Percentiles rank a stretch among this genome's conserved stretches.
Conservation (phyloP, 768 basidiomycete species). For the Pisolithus microcarpus region DNA sequence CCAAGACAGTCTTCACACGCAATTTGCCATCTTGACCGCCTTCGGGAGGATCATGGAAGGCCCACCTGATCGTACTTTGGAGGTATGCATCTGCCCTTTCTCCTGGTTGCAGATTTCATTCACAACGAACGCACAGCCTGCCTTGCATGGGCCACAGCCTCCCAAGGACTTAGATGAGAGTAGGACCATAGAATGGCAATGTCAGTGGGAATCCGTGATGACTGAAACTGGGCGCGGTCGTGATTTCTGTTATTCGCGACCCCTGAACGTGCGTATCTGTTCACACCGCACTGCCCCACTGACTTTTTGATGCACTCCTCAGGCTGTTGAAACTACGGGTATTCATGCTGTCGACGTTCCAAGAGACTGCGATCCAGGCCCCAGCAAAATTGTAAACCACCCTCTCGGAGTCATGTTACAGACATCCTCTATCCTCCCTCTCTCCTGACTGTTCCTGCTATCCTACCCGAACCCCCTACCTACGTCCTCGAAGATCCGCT, state of each 20-base stretch:
- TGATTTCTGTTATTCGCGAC: conserved; percentile 3
- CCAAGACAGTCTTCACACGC: not conserved
- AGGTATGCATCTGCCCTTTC: not conserved
- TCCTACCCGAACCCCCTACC: conserved; percentile 15
- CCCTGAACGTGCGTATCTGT: conserved; percentile 3
- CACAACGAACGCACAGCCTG: not conserved
- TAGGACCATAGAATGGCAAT: not conserved
- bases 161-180: not conserved
- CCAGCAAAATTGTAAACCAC: conserved; percentile 1
- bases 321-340: conserved; percentile 6
- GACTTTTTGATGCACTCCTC: conserved; percentile 3
- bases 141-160: not conserved
- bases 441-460: conserved; percentile 6
- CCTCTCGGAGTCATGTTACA: conserved; percentile 16
- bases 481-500: conserved; percentile 7
- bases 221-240: conserved; percentile 7
- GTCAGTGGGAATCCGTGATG: conserved; percentile 7
- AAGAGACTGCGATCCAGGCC: not conserved
- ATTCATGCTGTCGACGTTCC: not conserved
- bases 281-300: no score
- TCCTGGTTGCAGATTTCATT: not conserved
- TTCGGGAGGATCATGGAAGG: conserved; percentile 5
- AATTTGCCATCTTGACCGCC: conserved; percentile 6
- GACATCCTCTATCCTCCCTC: conserved; percentile 21
- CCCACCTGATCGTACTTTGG: no score